phyloP scores from a whole-genome alignment of 768 basidiomycete species.

The Naganishia vishniacii region DNA sequence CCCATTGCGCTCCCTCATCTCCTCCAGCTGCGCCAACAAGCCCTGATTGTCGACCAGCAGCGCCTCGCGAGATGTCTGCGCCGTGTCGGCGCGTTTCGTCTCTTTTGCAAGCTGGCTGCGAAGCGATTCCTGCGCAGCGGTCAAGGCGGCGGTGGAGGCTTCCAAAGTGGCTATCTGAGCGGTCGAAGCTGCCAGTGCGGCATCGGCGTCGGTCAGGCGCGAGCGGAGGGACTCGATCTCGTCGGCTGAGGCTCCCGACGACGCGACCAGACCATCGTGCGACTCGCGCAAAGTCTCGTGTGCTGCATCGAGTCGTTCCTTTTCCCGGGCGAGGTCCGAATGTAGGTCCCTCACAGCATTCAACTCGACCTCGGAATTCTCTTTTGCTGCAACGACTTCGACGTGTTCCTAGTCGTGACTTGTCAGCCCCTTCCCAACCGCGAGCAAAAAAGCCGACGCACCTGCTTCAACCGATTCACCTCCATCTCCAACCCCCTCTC shows the following conservation, averaged over 20 bases:
- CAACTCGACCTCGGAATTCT: neutral
- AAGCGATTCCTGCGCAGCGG: neutral
- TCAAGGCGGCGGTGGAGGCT: neutral
- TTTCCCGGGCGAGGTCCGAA: slow-evolving; percentile 4
- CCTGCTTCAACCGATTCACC: slow-evolving; percentile 27
- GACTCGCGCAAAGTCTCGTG: neutral
- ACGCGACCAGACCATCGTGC: neutral
- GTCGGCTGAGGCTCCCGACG: neutral
- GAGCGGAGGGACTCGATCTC: neutral
- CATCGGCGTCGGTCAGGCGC: neutral
- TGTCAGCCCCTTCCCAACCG: neutral
- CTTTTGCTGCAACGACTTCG: neutral
- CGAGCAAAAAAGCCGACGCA: neutral
- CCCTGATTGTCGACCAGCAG: slow-evolving; percentile 44
- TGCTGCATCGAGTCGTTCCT: neutral
- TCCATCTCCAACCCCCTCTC: slow-evolving; percentile 21
- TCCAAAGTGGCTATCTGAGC: neutral
- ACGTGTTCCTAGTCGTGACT: neutral
- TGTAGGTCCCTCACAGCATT: slow-evolving; percentile 1
- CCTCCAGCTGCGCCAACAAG: slow-evolving; percentile 43
- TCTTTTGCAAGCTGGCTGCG: slow-evolving; percentile 26
- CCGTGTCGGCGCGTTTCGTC: slow-evolving; percentile 37
- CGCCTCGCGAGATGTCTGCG: slow-evolving; percentile 36
- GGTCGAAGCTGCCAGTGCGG: neutral
- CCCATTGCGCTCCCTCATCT: slow-evolving; percentile 43